Evolutionary conservation across 192 early-diverging fungal genomes (phyloP).

Genomic region (Haplosporangium gracile): DNA sequence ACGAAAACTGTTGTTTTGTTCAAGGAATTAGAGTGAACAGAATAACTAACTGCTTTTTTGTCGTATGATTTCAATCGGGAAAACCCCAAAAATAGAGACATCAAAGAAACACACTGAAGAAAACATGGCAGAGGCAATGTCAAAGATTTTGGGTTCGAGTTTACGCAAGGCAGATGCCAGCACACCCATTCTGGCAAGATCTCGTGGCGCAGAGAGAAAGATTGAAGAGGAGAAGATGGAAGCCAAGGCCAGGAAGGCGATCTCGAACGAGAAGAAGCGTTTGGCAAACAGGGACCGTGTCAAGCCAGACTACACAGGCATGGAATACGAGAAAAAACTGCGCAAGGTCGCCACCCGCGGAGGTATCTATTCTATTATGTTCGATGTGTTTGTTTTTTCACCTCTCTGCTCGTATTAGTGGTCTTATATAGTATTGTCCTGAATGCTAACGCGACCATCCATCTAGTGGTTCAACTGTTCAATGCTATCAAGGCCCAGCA

Average conservation of each 20-base stretch:
- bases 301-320: slow-evolving; percentile 78
- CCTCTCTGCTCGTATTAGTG: no score
- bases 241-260: slow-evolving; percentile 82
- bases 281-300: slow-evolving; percentile 77
- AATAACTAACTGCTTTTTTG: background rate
- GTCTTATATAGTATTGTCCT: no score
- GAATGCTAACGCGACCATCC: background rate
- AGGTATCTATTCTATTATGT: slow-evolving; percentile 60
- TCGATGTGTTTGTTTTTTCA: slow-evolving; percentile 15
- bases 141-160: slow-evolving; percentile 71
- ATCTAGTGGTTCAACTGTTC: slow-evolving; percentile 90
- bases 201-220: slow-evolving; percentile 82
- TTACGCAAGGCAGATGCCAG: slow-evolving; percentile 52
- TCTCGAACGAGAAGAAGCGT: slow-evolving; percentile 80
- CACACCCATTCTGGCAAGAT: slow-evolving; percentile 87
- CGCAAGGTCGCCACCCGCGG: slow-evolving; percentile 93
- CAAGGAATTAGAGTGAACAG: background rate
- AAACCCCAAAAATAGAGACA: slow-evolving; percentile 23
- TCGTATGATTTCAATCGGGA: background rate
- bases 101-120: slow-evolving; percentile 65
- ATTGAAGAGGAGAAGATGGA: slow-evolving; percentile 89
- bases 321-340: slow-evolving; percentile 91
- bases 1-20: background rate
- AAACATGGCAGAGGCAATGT: slow-evolving; percentile 77
- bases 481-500: slow-evolving; percentile 94